phyloP scores from a whole-genome alignment of 345 rosid species.

The Leavenworthia alabamica region DNA sequence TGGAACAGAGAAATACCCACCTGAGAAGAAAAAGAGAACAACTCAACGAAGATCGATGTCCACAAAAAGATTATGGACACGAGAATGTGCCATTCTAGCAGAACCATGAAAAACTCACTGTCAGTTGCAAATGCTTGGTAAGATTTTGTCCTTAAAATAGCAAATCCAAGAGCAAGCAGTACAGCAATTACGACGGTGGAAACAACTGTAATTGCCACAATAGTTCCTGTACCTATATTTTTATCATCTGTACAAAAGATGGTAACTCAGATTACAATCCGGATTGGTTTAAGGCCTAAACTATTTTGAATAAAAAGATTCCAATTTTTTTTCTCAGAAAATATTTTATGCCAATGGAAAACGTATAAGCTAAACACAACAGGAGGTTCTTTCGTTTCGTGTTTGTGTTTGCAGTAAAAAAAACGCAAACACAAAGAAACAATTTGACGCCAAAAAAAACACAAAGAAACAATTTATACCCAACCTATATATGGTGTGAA shows the following conservation, averaged over 20 bases:
- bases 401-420: not conserved
- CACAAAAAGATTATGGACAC: too few species aligned
- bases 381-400: not conserved
- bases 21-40: not conserved
- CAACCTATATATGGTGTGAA: too few species aligned
- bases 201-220: slow-evolving; percentile 6
- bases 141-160: not conserved
- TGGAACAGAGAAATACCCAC: slow-evolving; percentile 18
- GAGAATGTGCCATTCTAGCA: not conserved
- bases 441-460: not conserved
- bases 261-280: too few species aligned
- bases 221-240: not conserved
- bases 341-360: too few species aligned
- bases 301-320: too few species aligned
- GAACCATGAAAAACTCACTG: slow-evolving; percentile 6
- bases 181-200: not conserved
- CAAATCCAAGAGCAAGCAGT: slow-evolving; percentile 9
- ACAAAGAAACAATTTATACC: not conserved
- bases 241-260: slow-evolving; percentile 14
- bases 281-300: too few species aligned
- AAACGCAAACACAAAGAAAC: too few species aligned
- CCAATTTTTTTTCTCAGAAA: too few species aligned
- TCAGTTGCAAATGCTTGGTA: not conserved
- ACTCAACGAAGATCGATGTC: too few species aligned
- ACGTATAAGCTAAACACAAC: too few species aligned